phyloP scores from a whole-genome alignment of 352 stramenopile genomes.

The Phytophthora fragariaefolia region DNA sequence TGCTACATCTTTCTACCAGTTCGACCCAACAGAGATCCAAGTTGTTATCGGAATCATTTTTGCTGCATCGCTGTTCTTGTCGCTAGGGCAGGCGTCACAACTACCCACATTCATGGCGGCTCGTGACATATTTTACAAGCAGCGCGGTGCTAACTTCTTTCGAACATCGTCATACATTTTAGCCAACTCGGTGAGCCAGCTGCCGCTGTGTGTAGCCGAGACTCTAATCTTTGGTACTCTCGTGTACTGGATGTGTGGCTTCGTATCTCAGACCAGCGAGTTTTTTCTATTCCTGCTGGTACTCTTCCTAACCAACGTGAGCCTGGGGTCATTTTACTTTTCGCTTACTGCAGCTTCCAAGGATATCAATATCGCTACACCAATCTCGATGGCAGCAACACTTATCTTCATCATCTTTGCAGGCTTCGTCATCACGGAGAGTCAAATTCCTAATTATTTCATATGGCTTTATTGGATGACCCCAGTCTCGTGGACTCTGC shows the following conservation, averaged over 20 bases:
- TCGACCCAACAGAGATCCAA: slow-evolving; percentile 38
- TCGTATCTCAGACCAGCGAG: slow-evolving; percentile 38
- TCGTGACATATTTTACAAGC: slow-evolving; percentile 56
- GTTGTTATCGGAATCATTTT: slow-evolving; percentile 67
- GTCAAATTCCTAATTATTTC: slow-evolving; percentile 58
- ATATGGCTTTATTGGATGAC: slow-evolving; percentile 77
- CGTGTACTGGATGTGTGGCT: slow-evolving; percentile 88
- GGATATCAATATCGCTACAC: slow-evolving; percentile 50
- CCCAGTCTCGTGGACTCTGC: slow-evolving; percentile 55
- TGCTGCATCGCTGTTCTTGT: slow-evolving; percentile 73
- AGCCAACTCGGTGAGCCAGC: slow-evolving; percentile 41
- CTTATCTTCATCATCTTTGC: slow-evolving; percentile 60
- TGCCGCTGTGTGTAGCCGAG: slow-evolving; percentile 60
- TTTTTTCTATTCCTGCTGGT: slow-evolving; percentile 61
- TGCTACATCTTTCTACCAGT: slow-evolving; percentile 46
- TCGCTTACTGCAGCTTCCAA: slow-evolving; percentile 42
- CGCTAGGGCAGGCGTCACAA: slow-evolving; percentile 72
- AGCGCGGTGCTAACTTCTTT: slow-evolving; percentile 57
- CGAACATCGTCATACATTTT: slow-evolving; percentile 72
- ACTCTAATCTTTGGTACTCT: slow-evolving; percentile 81
- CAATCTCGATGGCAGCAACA: slow-evolving; percentile 51
- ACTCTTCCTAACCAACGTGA: slow-evolving; percentile 60
- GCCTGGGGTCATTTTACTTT: slow-evolving; percentile 64
- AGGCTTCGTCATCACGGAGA: slow-evolving; percentile 59
- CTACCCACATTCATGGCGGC: slow-evolving; percentile 66